Conservation (phyloP, 495 filamentous ascomycete species). For the Penicillium simplicissimum region DNA sequence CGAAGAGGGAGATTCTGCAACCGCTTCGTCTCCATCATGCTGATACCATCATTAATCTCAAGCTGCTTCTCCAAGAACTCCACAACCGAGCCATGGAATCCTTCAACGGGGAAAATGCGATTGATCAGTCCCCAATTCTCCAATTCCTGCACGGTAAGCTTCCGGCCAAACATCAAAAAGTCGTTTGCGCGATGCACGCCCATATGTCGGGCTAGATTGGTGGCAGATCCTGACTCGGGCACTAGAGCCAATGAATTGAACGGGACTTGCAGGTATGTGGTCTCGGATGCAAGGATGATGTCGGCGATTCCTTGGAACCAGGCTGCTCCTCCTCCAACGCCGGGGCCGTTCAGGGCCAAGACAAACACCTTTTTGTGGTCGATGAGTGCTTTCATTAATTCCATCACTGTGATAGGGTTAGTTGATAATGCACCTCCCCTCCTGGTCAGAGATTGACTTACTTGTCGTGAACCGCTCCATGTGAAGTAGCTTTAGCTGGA, state of each 20-base stretch:
- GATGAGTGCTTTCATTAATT: not conserved
- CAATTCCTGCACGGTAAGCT: slow-evolving; percentile 19
- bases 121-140: slow-evolving; percentile 13
- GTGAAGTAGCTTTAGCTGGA: not conserved
- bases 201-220: slow-evolving; percentile 20
- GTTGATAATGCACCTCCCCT: not conserved
- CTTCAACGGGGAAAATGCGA: slow-evolving; percentile 18
- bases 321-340: slow-evolving; percentile 25
- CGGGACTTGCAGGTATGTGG: slow-evolving; percentile 23
- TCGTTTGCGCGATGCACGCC: slow-evolving; percentile 26
- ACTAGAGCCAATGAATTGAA: slow-evolving; percentile 24
- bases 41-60: slow-evolving; percentile 19
- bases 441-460: not conserved
- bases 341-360: slow-evolving; percentile 24
- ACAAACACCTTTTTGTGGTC: slow-evolving; percentile 25
- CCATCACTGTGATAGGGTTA: not conserved
- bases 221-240: slow-evolving; percentile 17
- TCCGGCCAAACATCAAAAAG: slow-evolving; percentile 25
- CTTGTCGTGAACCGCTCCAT: not conserved
- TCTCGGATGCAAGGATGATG: slow-evolving; percentile 20
- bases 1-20: slow-evolving; percentile 21
- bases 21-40: slow-evolving; percentile 26
- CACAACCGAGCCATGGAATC: slow-evolving; percentile 17
- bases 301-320: slow-evolving; percentile 29
- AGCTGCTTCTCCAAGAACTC: slow-evolving; percentile 21